Percentiles rank a stretch among this genome's conserved stretches.
Evolutionary conservation across 805 yeast species (phyloP).

Genomic region (Kluyveromyces nonfermentans): DNA sequence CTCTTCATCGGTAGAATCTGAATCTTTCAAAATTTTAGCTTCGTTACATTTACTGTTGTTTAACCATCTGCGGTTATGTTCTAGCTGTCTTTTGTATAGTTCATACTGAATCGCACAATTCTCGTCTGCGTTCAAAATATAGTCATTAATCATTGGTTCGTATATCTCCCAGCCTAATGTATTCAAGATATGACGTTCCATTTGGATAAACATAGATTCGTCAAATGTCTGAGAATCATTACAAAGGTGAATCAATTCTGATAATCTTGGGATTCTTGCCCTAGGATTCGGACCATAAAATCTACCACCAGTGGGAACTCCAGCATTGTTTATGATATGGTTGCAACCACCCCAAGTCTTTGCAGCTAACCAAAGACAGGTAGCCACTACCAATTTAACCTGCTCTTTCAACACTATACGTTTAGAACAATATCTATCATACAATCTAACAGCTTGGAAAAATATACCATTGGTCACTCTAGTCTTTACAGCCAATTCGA

Average conservation of each 20-base stretch:
- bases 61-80: constrained; percentile 17
- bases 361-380: constrained; percentile 88
- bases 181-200: constrained; percentile 66
- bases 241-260: constrained; percentile 64
- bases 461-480: constrained; percentile 58
- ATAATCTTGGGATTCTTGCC: constrained; percentile 62
- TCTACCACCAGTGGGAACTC: constrained; percentile 48
- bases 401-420: constrained; percentile 79
- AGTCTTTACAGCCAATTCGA: constrained; percentile 59
- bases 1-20: constrained; percentile 22
- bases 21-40: constrained; percentile 16
- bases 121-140: constrained; percentile 35
- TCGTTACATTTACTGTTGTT: constrained; percentile 6
- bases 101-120: constrained; percentile 35
- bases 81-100: constrained; percentile 25
- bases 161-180: constrained; percentile 66
- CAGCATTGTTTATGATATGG: constrained; percentile 46
- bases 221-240: constrained; percentile 52
- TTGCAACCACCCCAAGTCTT: constrained; percentile 72
- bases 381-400: constrained; percentile 82
- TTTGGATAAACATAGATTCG: constrained; percentile 54
- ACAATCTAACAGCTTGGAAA: constrained; percentile 60
- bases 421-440: constrained; percentile 86
- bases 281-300: constrained; percentile 64
- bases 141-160: constrained; percentile 50